These are phyloP conservation scores for Gremmenia infestans DNA, from an alignment of 2,329 filamentous ascomycete species.

Conservation along the genomic window DNA sequence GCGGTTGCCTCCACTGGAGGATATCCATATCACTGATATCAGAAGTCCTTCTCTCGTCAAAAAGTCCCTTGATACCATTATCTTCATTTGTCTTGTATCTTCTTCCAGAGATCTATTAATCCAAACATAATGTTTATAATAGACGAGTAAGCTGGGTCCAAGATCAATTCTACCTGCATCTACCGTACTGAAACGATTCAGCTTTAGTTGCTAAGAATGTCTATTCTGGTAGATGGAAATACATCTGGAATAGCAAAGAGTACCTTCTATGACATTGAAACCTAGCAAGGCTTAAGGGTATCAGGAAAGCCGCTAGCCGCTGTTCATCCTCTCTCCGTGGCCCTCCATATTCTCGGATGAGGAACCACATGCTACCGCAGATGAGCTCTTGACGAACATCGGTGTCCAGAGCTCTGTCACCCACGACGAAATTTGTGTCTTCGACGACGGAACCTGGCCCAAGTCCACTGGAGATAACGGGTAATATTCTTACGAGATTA, in stretches of 20 bases:
- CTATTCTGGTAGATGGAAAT: no score
- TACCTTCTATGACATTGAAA: no score
- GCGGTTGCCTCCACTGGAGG: background rate
- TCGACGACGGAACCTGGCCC: slow-evolving; percentile 55
- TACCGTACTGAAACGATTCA: no score
- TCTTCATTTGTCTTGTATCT: background rate
- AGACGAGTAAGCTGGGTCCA: background rate
- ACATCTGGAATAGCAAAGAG: no score
- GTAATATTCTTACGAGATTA: no score
- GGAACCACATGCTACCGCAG: slow-evolving; percentile 18
- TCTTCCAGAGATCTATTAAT: background rate
- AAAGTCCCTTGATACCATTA: background rate
- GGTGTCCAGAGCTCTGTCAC: slow-evolving; percentile 51
- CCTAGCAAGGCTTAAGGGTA: no score
- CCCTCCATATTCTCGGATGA: background rate
- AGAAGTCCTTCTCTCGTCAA: background rate
- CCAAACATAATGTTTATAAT: background rate
- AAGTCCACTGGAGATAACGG: slow-evolving; percentile 39
- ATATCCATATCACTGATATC: background rate
- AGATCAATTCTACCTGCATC: background rate
- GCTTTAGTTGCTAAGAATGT: no score
- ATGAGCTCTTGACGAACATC: slow-evolving; percentile 51
- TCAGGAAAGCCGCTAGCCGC: no score
- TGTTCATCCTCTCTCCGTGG: background rate
- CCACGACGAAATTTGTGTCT: slow-evolving; percentile 64